A percentile compares a stretch with the other conserved stretches of the same genome.
phyloP scores from a whole-genome alignment of 139 green algal genomes.

The Ettlia oleoabundans region DNA sequence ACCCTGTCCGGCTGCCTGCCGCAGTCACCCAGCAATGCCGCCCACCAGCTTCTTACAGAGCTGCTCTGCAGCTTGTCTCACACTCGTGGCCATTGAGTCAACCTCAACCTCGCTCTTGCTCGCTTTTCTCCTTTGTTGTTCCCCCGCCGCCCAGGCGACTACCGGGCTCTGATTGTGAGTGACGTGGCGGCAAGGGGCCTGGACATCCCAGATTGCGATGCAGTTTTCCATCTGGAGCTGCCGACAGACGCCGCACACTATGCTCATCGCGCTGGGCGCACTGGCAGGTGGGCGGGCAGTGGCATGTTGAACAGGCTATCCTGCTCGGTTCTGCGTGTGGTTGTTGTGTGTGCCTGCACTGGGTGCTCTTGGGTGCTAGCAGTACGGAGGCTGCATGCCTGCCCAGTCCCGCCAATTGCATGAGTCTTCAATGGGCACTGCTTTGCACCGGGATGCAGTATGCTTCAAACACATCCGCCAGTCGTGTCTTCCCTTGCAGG shows the following conservation, averaged over 20 bases:
- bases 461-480: too few relatives aligned
- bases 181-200: constrained; percentile 94
- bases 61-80: neutral
- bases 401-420: too few relatives aligned
- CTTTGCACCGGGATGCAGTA: too few relatives aligned
- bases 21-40: too few relatives aligned
- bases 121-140: neutral
- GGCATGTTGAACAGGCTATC: too few relatives aligned
- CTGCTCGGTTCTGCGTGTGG: neutral
- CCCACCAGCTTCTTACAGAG: neutral
- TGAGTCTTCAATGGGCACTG: too few relatives aligned
- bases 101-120: neutral
- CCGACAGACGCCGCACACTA: constrained; percentile 86
- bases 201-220: constrained; percentile 89
- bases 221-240: constrained; percentile 93
- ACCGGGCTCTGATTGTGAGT: constrained; percentile 83
- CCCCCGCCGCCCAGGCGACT: constrained; percentile 49
- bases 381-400: neutral
- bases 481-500: too few relatives aligned
- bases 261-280: constrained; percentile 87
- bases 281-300: constrained; percentile 72
- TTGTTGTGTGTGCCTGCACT: neutral
- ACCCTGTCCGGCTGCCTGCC: too few relatives aligned
- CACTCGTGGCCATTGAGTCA: neutral
- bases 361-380: neutral